These are phyloP conservation scores for Reutealis trisperma DNA, from an alignment of 345 rosid genomes.

Conservation along the genomic window DNA sequence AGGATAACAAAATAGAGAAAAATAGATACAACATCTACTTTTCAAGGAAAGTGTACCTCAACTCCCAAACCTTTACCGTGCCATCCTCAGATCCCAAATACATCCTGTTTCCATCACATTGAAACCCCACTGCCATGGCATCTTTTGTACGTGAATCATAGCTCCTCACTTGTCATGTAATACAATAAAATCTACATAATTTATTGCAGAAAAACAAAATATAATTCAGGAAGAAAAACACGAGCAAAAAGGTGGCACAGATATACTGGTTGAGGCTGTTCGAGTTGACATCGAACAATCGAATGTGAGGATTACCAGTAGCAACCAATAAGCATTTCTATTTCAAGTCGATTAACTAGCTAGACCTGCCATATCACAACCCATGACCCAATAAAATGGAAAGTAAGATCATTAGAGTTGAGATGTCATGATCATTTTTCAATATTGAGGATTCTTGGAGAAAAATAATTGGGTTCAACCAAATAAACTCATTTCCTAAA, in stretches of 20 bases:
- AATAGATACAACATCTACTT: neutral
- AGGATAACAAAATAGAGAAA: neutral
- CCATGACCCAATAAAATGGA: neutral
- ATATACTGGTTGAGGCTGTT: constrained; percentile 76
- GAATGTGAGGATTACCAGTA: constrained; percentile 90
- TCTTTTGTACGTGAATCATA: constrained; percentile 90
- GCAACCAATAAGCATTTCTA: constrained; percentile 81
- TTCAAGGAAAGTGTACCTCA: constrained; percentile 47
- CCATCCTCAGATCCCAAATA: constrained; percentile 99
- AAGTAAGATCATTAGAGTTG: neutral
- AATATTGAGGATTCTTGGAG: no score
- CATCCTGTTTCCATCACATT: constrained; percentile 98
- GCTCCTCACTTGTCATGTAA: constrained; percentile 63
- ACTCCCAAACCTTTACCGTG: constrained; percentile 94
- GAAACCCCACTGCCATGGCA: constrained; percentile 98
- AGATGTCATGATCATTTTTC: neutral
- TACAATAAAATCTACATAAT: neutral
- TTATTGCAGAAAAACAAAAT: neutral
- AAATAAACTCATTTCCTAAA: neutral
- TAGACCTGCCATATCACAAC: constrained; percentile 27
- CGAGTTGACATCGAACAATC: constrained; percentile 80
- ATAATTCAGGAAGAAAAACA: neutral
- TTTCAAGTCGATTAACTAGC: constrained; percentile 96
- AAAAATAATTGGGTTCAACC: no score
- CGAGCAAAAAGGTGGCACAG: neutral